These are phyloP conservation scores for Aureobasidium subglaciale DNA, from an alignment of 2,329 filamentous ascomycete species.

Conservation along the genomic window DNA sequence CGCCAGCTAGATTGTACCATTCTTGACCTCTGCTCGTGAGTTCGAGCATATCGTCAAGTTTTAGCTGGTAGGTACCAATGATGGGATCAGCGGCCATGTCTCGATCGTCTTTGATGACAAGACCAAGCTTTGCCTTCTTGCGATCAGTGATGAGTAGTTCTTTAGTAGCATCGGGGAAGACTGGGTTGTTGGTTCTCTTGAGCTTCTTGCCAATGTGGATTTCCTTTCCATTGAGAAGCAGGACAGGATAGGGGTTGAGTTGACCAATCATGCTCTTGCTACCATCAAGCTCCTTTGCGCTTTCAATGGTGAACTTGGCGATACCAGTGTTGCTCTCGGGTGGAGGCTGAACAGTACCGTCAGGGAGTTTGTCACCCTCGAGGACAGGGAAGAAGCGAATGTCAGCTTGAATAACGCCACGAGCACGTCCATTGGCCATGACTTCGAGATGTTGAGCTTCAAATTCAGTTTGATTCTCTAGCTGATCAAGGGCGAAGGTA, in stretches of 20 bases:
- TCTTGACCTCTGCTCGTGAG: slow-evolving; percentile 88
- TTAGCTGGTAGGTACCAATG: slow-evolving; percentile 89
- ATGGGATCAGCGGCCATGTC: slow-evolving; percentile 77
- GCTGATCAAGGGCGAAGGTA: slow-evolving; percentile 73
- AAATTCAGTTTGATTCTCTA: slow-evolving; percentile 69
- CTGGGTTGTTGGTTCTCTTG: slow-evolving; percentile 95
- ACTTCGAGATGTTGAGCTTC: slow-evolving; percentile 84
- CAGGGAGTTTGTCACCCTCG: slow-evolving; percentile 60
- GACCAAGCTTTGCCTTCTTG: slow-evolving; percentile 79
- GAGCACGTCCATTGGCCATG: slow-evolving; percentile 72
- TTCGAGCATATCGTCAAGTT: slow-evolving; percentile 85
- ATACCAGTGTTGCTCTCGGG: slow-evolving; percentile 93
- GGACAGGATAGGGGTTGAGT: slow-evolving; percentile 81
- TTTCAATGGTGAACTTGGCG: slow-evolving; percentile 84
- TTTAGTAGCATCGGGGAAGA: slow-evolving; percentile 88
- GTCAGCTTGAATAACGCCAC: slow-evolving; percentile 73
- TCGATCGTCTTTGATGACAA: slow-evolving; percentile 93
- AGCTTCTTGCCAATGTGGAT: slow-evolving; percentile 84
- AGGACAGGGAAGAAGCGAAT: slow-evolving; percentile 94
- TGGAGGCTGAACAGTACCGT: slow-evolving; percentile 70
- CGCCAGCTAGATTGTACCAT: slow-evolving; percentile 85
- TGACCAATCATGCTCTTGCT: slow-evolving; percentile 85
- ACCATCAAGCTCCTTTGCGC: slow-evolving; percentile 91
- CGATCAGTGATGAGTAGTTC: slow-evolving; percentile 93
- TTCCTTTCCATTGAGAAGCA: slow-evolving; percentile 88